A percentile compares a stretch with the other conserved stretches of the same genome.
Evolutionary conservation across 2,329 filamentous ascomycete species (phyloP).

Genomic region (Elsinoe necatrix): DNA sequence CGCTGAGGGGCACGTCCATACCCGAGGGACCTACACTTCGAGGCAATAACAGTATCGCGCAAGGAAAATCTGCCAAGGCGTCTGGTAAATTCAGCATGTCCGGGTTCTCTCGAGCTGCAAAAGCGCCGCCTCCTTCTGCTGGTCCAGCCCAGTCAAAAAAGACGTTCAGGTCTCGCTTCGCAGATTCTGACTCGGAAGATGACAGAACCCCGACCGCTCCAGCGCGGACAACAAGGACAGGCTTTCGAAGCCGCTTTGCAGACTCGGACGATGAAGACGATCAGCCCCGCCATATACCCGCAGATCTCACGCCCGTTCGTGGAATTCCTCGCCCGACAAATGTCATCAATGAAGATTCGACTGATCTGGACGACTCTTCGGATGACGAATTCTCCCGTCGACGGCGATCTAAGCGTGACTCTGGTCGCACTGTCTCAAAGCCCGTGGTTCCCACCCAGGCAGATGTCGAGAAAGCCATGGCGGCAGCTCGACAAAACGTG

Average conservation of each 20-base stretch:
- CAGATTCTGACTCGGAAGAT: slow-evolving; percentile 58
- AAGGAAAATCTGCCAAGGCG: slow-evolving; percentile 14
- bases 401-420: slow-evolving; percentile 19
- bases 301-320: slow-evolving; percentile 45
- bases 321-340: slow-evolving; percentile 51
- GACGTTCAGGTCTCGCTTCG: slow-evolving; percentile 50
- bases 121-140: not conserved
- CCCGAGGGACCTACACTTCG: slow-evolving; percentile 22
- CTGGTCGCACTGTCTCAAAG: slow-evolving; percentile 38
- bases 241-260: slow-evolving; percentile 41
- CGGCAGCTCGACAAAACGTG: slow-evolving; percentile 26
- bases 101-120: slow-evolving; percentile 17
- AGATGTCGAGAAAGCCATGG: slow-evolving; percentile 33
- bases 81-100: slow-evolving; percentile 19
- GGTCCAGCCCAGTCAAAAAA: slow-evolving; percentile 12
- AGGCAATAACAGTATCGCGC: slow-evolving; percentile 19
- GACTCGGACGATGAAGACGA: slow-evolving; percentile 48
- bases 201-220: slow-evolving; percentile 23
- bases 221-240: slow-evolving; percentile 21
- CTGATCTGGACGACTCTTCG: slow-evolving; percentile 41
- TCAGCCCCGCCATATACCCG: slow-evolving; percentile 30
- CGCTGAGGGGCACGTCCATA: slow-evolving; percentile 24
- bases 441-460: slow-evolving; percentile 27
- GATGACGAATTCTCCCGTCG: slow-evolving; percentile 26
- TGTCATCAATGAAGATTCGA: slow-evolving; percentile 50